Percentiles rank a stretch among this genome's conserved stretches.
These are phyloP conservation scores for Plasmodium gaboni DNA, from an alignment of 169 alveolate genomes.

Conservation along the genomic window DNA sequence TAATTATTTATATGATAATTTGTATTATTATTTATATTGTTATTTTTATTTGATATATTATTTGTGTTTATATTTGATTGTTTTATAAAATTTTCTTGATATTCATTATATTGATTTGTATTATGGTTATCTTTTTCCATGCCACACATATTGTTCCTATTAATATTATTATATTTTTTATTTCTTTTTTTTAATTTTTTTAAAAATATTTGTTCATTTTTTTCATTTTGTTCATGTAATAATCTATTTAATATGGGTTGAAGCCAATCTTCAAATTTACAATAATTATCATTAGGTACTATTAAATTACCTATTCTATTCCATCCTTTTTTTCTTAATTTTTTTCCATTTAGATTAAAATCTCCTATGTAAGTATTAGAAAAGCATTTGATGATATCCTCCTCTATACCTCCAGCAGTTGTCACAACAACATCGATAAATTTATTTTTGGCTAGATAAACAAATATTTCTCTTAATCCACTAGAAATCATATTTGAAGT, in stretches of 20 bases:
- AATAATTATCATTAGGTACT: slow-evolving; percentile 98
- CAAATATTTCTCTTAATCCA: slow-evolving; percentile 96
- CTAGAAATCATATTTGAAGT: slow-evolving; percentile 97
- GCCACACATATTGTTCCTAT: too few relatives aligned
- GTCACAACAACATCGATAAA: slow-evolving; percentile 96
- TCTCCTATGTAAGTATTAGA: slow-evolving; percentile 94
- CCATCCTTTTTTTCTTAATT: slow-evolving; percentile 95
- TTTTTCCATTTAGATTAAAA: slow-evolving; percentile 92
- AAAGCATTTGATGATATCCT: slow-evolving; percentile 98
- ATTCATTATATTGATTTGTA: too few relatives aligned
- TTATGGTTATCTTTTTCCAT: too few relatives aligned
- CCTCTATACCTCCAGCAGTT: slow-evolving; percentile 99
- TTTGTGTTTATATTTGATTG: too few relatives aligned
- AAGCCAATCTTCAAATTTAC: slow-evolving; percentile 97
- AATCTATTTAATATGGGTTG: slow-evolving; percentile 96
- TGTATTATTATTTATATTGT: too few relatives aligned
- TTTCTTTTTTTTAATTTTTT: slow-evolving; percentile 33
- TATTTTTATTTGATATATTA: too few relatives aligned
- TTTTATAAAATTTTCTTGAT: too few relatives aligned
- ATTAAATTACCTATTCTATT: slow-evolving; percentile 98
- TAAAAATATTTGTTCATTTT: slow-evolving; percentile 73
- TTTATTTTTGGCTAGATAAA: slow-evolving; percentile 94
- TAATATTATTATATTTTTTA: neutral
- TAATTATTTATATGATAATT: too few relatives aligned
- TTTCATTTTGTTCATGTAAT: slow-evolving; percentile 90